Evolutionary conservation across 2,329 filamentous ascomycete species (phyloP).

Genomic region (Sarocladium strictum): DNA sequence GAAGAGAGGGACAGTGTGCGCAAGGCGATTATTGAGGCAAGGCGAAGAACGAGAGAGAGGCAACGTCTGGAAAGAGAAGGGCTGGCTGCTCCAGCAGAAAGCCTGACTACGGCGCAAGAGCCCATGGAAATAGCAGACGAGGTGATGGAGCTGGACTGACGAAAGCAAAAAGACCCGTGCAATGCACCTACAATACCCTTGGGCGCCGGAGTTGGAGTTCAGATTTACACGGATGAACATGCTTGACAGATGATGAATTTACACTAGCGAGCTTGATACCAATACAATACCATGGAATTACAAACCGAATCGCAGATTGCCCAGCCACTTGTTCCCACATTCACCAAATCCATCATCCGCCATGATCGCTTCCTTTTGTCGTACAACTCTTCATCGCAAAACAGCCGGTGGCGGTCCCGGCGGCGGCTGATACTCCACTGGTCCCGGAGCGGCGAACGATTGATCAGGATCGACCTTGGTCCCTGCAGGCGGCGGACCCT

Average conservation of each 20-base stretch:
- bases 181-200: neutral
- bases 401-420: constrained; percentile 40
- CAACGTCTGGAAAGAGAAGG: constrained; percentile 37
- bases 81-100: constrained; percentile 14
- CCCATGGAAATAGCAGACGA: constrained; percentile 43
- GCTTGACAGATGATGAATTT: neutral
- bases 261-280: neutral
- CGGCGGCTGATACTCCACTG: constrained; percentile 32
- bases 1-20: constrained; percentile 71
- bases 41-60: constrained; percentile 58
- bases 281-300: neutral
- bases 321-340: neutral
- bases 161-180: constrained; percentile 13
- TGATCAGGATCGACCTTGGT: constrained; percentile 51
- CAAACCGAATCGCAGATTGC: neutral
- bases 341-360: too few relatives aligned
- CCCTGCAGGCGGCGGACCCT: constrained; percentile 38
- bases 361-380: neutral
- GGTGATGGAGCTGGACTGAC: constrained; percentile 61
- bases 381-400: neutral
- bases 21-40: constrained; percentile 76
- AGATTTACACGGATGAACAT: neutral
- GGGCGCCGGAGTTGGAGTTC: constrained; percentile 17
- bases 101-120: constrained; percentile 9
- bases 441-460: constrained; percentile 21